Base-by-base conservation (phyloP, 2,329 filamentous ascomycete species). In the Elsinoe batatas region DNA sequence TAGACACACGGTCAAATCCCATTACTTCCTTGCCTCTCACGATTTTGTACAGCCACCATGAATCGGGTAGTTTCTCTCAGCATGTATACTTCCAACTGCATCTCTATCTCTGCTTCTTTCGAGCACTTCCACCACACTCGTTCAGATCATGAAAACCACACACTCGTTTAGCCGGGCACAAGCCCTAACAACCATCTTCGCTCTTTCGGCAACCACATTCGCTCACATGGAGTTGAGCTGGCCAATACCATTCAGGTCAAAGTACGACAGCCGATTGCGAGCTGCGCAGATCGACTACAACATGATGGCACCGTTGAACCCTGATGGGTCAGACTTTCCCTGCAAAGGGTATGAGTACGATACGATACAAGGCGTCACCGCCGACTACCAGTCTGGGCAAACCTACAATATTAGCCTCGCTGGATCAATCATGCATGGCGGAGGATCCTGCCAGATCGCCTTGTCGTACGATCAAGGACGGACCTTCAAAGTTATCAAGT, bases 391-490 rank as follows among this genome's bases (percentile, higher is more conserved):
- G 3, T 78, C 83, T 5, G 87, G 87, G 33, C 69, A 76, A 56
- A 69, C 73, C 26, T 82, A 87, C 70, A 79, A 79, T 61, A 76
- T 90, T 70, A 79, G 77, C 58, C 72, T 91, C 54, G 72, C 71
- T 57, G 87, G 86, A 35, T 78, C 77, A 51, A 72, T 71, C 7
- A 71, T 68, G 13, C 86, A 89, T 71, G 73, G 75, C 36, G 87
- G 87, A 37, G 87, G 87, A 38, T 88, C 83, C 8, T 91, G 87
- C 71, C 88, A 93, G 71, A 74, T 88, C 46, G 81, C 83, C 2
- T 74, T 91, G 26, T 87, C 84, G 32, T 88, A 85, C 70, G 85
- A 91, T 72, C 75, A 80, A 60, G 87, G 85, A 46, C 70, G 74
- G 56, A 81, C 79, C 17, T 91, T 87, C 74, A 82, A 78, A 58